Evolutionary conservation across 2,329 filamentous ascomycete species (phyloP), one percentile per base, ranked within the genome.

Genomic region (Alternaria ethzedia): DNA sequence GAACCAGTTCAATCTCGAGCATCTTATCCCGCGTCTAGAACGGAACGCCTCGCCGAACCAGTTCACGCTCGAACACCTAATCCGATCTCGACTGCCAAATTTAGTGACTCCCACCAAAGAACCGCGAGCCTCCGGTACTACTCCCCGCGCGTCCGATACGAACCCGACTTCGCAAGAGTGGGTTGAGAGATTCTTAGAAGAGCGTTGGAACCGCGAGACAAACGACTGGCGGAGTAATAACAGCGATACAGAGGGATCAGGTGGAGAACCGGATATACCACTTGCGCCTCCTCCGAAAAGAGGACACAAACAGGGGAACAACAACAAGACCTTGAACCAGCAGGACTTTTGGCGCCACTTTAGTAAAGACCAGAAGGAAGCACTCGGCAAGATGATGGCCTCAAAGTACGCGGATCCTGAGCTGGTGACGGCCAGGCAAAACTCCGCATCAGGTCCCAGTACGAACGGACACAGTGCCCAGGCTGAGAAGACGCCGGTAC

Each of bases 181-280:
- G 92, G 93, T 96, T 69, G 90, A 91, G 64, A 91, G 92, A 65
- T 93, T 94, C 75, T 89, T 92, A n/a, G 87, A 90, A n/a, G 87
- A 87, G 67, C 88, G 90, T 69, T 86, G 86, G 68, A 86, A 89
- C 70, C 87, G 86, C 30, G 92, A 96, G 77, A 88, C 88, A 69
- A 89, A 88, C 65, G 90, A 93, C 80, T 97, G 93, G 93, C 86
- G 94, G 70, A 96, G 92, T 78, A 93, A 68, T 30, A 87, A 87
- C 23, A 87, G 88, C 75, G 88, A 87, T 73, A 93, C 90, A 78
- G 91, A 75, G 47, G 75, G 64, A 43, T 72, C 70, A 3, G 57
- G 67, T 58, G 61, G 70, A 58, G 61, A 66, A 60, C 55, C 62
- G 52, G 57, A 68, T 46, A 46, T 63, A 13, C 54, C 64, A 25